These are phyloP conservation scores for Blastomyces gilchristii DNA, from an alignment of 2,329 filamentous ascomycete genomes.

Conservation along the genomic window DNA sequence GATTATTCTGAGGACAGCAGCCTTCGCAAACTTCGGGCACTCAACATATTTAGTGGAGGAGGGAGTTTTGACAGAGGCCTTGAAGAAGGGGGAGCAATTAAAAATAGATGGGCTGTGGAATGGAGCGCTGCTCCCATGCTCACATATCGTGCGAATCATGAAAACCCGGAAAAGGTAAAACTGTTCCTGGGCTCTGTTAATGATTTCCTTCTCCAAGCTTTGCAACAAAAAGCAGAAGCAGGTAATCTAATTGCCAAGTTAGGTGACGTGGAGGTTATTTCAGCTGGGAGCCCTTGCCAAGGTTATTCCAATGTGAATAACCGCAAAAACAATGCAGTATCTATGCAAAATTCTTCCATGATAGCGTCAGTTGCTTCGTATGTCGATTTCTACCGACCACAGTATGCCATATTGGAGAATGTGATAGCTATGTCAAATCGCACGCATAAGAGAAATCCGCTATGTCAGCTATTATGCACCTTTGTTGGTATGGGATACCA, in stretches of 20 bases:
- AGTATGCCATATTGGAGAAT: constrained; percentile 70
- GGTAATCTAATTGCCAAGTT: constrained; percentile 42
- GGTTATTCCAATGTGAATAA: constrained; percentile 60
- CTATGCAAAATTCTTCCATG: constrained; percentile 62
- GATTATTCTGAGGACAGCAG: constrained; percentile 31
- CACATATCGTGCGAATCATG: constrained; percentile 60
- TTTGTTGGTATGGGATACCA: constrained; percentile 72
- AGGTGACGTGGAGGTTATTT: constrained; percentile 58
- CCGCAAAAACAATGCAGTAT: constrained; percentile 44
- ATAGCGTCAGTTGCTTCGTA: constrained; percentile 66
- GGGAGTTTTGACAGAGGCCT: constrained; percentile 68
- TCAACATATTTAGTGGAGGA: constrained; percentile 69
- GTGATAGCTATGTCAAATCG: constrained; percentile 54
- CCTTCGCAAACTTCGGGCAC: constrained; percentile 42
- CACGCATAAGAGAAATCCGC: constrained; percentile 48
- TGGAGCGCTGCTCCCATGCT: constrained; percentile 54
- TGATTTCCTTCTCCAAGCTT: constrained; percentile 48
- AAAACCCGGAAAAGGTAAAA: constrained; percentile 32
- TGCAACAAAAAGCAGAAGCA: constrained; percentile 40
- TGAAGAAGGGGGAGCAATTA: constrained; percentile 57
- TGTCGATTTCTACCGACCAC: constrained; percentile 62
- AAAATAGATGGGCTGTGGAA: constrained; percentile 61
- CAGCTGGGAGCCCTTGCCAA: constrained; percentile 66
- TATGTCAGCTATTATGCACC: constrained; percentile 62
- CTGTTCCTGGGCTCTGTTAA: constrained; percentile 65